A percentile compares a stretch with the other conserved stretches of the same genome.
Conservation (phyloP, 352 stramenopile genomes). For the Aphanomyces stellatus region DNA sequence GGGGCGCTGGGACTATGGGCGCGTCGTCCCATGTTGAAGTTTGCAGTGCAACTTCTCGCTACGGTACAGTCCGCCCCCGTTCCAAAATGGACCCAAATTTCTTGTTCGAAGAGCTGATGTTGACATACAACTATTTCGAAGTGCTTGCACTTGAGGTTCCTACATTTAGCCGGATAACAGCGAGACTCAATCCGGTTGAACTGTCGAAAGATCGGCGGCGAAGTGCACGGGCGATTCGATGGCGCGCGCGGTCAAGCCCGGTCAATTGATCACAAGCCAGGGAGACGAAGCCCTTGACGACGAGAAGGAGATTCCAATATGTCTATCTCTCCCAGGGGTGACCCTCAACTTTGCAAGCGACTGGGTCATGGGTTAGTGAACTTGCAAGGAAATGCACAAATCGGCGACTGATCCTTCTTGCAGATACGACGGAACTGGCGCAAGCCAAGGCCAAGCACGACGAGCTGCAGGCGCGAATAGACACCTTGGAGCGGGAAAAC, state of each 20-base stretch:
- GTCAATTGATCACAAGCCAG: constrained; percentile 1
- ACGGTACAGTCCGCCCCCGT: no score
- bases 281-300: constrained; percentile 20
- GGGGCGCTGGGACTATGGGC: not conserved
- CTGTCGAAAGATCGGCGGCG: no score
- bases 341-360: constrained; percentile 35
- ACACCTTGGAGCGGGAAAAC: constrained; percentile 51
- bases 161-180: no score
- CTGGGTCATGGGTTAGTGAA: constrained; percentile 64
- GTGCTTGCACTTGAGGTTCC: no score
- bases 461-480: constrained; percentile 36
- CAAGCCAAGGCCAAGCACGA: constrained; percentile 29
- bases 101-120: no score
- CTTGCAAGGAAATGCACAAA: not conserved
- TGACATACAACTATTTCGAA: no score
- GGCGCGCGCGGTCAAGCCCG: not conserved
- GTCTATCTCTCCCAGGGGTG: constrained; percentile 42
- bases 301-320: constrained; percentile 46
- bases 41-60: not conserved
- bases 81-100: no score
- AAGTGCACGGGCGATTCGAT: not conserved
- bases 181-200: no score
- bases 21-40: not conserved
- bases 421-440: constrained; percentile 53
- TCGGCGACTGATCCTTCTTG: constrained; percentile 14